Conservation (phyloP, 169 alveolate species). For the Eimeria necatrix region DNA sequence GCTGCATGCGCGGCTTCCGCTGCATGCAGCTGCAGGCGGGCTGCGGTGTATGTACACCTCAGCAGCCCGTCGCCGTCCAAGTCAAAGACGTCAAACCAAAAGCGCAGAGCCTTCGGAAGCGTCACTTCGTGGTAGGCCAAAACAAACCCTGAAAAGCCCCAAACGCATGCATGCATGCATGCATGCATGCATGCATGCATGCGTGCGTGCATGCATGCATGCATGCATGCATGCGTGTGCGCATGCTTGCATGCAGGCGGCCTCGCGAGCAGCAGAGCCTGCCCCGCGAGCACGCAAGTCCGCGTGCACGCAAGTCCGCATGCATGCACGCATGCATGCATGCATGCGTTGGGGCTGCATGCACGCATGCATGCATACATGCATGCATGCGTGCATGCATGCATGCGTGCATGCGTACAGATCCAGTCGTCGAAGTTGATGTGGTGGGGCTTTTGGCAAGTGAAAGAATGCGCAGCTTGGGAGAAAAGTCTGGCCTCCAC, state of each 20-base stretch:
- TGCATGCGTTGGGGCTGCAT: not conserved
- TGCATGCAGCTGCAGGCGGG: no score
- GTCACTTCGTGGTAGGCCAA: slow-evolving; percentile 68
- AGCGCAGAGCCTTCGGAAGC: slow-evolving; percentile 26
- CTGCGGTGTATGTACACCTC: not conserved
- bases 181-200: no score
- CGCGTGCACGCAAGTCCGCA: not conserved
- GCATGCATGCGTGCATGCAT: not conserved
- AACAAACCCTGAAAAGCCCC: slow-evolving; percentile 27
- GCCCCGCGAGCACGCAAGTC: not conserved
- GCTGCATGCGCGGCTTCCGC: no score
- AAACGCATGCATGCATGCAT: not conserved
- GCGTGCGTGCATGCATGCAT: not conserved
- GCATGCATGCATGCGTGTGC: not conserved
- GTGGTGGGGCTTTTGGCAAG: slow-evolving; percentile 24
- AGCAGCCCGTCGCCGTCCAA: slow-evolving; percentile 63
- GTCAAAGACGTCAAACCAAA: slow-evolving; percentile 58
- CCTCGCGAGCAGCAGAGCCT: not conserved
- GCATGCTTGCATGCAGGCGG: not conserved
- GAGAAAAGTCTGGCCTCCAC: slow-evolving; percentile 56
- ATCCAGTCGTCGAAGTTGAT: slow-evolving; percentile 69
- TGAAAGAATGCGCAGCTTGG: slow-evolving; percentile 20
- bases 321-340: not conserved
- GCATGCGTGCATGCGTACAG: not conserved
- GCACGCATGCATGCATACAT: not conserved